Percentiles rank a stretch among this genome's conserved stretches.
These are phyloP conservation scores for Claviceps maximensis DNA, from an alignment of 2,329 filamentous ascomycete genomes.

Conservation along the genomic window DNA sequence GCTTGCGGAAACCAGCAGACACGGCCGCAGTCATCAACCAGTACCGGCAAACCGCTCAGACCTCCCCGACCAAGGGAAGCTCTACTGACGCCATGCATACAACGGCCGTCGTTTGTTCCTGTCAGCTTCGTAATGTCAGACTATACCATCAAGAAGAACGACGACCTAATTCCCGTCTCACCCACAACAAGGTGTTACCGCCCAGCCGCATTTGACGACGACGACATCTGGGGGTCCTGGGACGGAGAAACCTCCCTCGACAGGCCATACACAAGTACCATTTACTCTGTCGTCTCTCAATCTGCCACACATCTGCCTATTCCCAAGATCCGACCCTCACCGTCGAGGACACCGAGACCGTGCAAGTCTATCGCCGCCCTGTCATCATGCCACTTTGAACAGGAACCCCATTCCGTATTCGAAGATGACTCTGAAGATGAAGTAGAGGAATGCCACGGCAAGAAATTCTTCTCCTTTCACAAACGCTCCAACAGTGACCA, in stretches of 20 bases:
- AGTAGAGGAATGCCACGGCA: conserved; percentile 9
- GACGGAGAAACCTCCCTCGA: not conserved
- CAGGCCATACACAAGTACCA: conserved; percentile 3
- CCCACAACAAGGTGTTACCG: conserved; percentile 8
- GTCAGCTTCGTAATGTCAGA: conserved; percentile 1
- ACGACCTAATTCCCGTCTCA: conserved; percentile 4
- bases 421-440: conserved; percentile 34
- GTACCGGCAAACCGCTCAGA: conserved; percentile 12
- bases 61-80: conserved; percentile 17
- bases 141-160: not conserved
- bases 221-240: not conserved
- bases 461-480: conserved; percentile 29
- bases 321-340: conserved; percentile 7
- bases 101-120: conserved; percentile 4
- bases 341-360: conserved; percentile 10
- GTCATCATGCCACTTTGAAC: conserved; percentile 12
- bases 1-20: not conserved
- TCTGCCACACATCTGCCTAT: conserved; percentile 13
- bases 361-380: conserved; percentile 15
- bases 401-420: conserved; percentile 27
- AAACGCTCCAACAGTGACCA: conserved; percentile 23
- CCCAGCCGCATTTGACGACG: not conserved
- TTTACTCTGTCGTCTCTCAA: conserved; percentile 13
- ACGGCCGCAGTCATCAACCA: not conserved
- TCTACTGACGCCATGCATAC: conserved; percentile 13